Conservation (phyloP, 1,139 yeast genomes). For the Diutina catenulata region DNA sequence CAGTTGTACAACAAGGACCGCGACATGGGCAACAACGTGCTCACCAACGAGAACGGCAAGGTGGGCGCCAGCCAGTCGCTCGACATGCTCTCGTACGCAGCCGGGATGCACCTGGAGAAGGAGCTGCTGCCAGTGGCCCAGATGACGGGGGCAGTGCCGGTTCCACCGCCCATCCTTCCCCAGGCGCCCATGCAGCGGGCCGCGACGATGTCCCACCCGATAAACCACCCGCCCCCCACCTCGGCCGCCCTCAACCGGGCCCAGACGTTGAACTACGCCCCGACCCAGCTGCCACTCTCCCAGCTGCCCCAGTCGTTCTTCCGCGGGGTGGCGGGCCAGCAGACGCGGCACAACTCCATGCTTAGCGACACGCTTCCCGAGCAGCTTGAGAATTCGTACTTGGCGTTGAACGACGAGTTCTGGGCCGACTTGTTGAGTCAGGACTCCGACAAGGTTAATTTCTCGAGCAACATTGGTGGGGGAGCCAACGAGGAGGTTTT, state of each 20-base stretch:
- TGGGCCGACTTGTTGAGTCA: constrained; percentile 32
- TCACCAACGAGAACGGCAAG: neutral
- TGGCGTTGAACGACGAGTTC: constrained; percentile 26
- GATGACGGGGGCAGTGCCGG: too few relatives aligned
- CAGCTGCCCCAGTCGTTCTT: too few relatives aligned
- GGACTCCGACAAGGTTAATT: constrained; percentile 23
- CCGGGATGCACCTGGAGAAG: neutral
- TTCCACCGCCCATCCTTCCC: too few relatives aligned
- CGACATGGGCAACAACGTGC: neutral
- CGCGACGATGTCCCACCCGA: too few relatives aligned
- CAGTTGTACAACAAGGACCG: neutral
- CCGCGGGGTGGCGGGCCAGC: too few relatives aligned
- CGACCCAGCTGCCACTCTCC: too few relatives aligned
- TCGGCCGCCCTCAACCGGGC: too few relatives aligned
- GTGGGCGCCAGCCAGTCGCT: constrained; percentile 1
- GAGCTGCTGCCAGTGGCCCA: neutral
- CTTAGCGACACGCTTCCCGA: constrained; percentile 1
- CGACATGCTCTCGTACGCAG: neutral
- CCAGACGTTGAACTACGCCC: too few relatives aligned
- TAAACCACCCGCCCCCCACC: too few relatives aligned
- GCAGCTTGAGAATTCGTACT: constrained; percentile 1
- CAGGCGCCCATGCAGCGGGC: too few relatives aligned
- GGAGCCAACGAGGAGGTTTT: constrained; percentile 2
- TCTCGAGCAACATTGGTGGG: constrained; percentile 8
- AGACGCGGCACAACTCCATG: neutral